phyloP scores from a whole-genome alignment of 441 rosid genomes.

The Theobroma grandiflorum region DNA sequence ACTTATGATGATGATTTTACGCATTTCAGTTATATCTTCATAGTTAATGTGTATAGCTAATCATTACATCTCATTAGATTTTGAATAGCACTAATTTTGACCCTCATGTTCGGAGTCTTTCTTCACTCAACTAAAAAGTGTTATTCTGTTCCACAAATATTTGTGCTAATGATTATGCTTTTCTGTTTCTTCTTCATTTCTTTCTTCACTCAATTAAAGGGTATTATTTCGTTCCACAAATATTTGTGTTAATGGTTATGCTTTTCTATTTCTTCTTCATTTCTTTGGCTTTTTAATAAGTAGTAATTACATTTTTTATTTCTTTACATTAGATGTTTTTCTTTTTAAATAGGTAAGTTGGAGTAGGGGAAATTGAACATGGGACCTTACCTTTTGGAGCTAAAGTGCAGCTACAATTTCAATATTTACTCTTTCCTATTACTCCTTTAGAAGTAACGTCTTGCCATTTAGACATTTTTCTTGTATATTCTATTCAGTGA shows the following conservation, averaged over 20 bases:
- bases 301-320: not conserved
- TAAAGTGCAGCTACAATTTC: not conserved
- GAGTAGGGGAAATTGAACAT: not conserved
- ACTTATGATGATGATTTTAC: not conserved
- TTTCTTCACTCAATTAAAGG: slow-evolving; percentile 66
- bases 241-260: not conserved
- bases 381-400: not conserved
- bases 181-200: slow-evolving; percentile 31
- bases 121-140: slow-evolving; percentile 70
- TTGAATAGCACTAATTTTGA: slow-evolving; percentile 52
- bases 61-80: slow-evolving; percentile 40
- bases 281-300: not conserved
- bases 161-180: not conserved
- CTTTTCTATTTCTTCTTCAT: not conserved
- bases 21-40: not conserved
- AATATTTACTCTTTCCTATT: not conserved
- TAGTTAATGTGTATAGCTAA: not conserved
- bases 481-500: not conserved
- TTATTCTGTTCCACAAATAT: not conserved
- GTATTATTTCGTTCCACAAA: slow-evolving; percentile 31
- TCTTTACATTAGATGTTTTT: too few species aligned
- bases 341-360: not conserved
- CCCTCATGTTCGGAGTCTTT: slow-evolving; percentile 82
- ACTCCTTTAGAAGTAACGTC: not conserved
- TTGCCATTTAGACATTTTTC: not conserved